Percentiles rank a stretch among this genome's conserved stretches.
phyloP scores from a whole-genome alignment of 805 yeast species.

The Priceomyces medius region DNA sequence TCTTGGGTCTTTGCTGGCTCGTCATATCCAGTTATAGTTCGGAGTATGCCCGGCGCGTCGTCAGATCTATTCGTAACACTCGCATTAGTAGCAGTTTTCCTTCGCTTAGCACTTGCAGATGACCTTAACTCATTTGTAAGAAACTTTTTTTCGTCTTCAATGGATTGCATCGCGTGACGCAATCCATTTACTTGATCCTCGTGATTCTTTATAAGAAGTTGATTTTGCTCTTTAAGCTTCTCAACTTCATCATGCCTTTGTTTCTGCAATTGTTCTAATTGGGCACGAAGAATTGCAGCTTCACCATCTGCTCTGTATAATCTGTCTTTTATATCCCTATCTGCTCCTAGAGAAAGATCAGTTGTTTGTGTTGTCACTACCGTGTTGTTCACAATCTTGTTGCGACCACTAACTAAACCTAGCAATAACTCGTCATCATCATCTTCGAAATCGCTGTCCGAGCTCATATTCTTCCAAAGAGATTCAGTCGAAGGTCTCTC shows the following conservation, averaged over 20 bases:
- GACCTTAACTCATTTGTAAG: slow-evolving; percentile 37
- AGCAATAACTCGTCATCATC: slow-evolving; percentile 47
- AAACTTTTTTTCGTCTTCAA: slow-evolving; percentile 45
- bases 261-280: slow-evolving; percentile 47
- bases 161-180: slow-evolving; percentile 30
- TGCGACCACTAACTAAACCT: slow-evolving; percentile 40
- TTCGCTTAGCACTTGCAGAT: slow-evolving; percentile 20
- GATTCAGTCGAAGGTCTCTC: too few species aligned
- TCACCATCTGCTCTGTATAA: slow-evolving; percentile 72
- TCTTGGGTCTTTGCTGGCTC: background rate
- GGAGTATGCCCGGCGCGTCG: background rate
- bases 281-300: slow-evolving; percentile 71
- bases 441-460: slow-evolving; percentile 33
- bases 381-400: slow-evolving; percentile 11
- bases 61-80: background rate
- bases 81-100: slow-evolving; percentile 9
- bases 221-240: slow-evolving; percentile 19
- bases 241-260: slow-evolving; percentile 39
- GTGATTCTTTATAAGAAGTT: slow-evolving; percentile 15
- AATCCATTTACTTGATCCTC: slow-evolving; percentile 32
- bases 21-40: background rate
- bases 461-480: slow-evolving; percentile 1
- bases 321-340: slow-evolving; percentile 21
- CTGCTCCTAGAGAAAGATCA: background rate
- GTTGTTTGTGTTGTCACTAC: slow-evolving; percentile 6